Percentiles rank a stretch among this genome's conserved stretches.
phyloP scores from a whole-genome alignment of 2,329 filamentous ascomycete genomes.

The Anisogramma anomala region DNA sequence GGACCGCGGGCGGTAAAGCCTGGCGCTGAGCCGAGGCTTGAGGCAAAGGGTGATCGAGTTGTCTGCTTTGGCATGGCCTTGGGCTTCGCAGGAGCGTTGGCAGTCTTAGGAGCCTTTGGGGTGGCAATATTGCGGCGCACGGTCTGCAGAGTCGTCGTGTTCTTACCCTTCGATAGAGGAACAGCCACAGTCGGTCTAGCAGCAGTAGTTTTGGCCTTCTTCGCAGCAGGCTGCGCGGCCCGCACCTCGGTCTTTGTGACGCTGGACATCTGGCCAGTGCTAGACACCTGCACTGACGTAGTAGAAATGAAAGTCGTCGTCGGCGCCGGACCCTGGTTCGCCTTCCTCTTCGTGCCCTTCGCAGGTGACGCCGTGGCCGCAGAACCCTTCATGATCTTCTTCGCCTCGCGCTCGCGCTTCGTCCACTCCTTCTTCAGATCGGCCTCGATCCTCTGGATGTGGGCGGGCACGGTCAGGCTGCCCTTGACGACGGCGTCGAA shows the following conservation, averaged over 20 bases:
- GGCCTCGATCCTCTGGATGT: conserved; percentile 37
- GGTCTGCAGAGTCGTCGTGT: background rate
- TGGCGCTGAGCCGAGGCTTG: background rate
- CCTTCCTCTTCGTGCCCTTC: conserved; percentile 22
- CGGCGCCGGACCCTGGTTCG: conserved; percentile 16
- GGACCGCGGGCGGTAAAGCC: too few relatives aligned
- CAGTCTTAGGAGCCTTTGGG: background rate
- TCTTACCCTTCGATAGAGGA: conserved; percentile 1
- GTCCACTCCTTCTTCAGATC: conserved; percentile 48
- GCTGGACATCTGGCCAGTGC: background rate
- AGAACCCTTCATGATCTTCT: conserved; percentile 23
- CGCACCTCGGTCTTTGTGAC: conserved; percentile 6
- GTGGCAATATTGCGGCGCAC: background rate
- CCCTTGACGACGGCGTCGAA: conserved; percentile 42
- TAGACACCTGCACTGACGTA: conserved; percentile 19
- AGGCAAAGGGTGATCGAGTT: background rate
- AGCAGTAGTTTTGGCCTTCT: conserved; percentile 19
- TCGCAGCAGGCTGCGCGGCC: conserved; percentile 13
- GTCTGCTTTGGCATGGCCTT: conserved; percentile 4
- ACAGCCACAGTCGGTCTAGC: too few relatives aligned
- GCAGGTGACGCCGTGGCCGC: conserved; percentile 1
- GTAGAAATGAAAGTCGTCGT: conserved; percentile 10
- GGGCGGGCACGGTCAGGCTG: conserved; percentile 35
- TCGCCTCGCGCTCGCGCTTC: conserved; percentile 37
- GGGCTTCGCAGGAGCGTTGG: conserved; percentile 13